These are phyloP conservation scores for Rhizopogon roseolus DNA, from an alignment of 768 basidiomycete species.

Conservation along the genomic window DNA sequence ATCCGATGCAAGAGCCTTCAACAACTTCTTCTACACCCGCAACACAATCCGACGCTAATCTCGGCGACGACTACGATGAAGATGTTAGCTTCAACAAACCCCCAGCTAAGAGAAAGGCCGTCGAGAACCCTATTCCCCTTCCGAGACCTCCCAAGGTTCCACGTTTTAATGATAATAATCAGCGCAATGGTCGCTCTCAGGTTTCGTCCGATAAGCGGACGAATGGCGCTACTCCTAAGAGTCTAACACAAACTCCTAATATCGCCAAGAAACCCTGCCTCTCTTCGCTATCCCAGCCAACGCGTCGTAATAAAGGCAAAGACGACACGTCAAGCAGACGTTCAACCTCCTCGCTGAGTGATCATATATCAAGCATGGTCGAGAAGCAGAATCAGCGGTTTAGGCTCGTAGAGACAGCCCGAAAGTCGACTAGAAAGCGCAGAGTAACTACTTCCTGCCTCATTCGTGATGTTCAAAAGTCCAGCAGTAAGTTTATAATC, in stretches of 20 bases:
- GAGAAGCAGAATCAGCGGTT: conserved; percentile 9
- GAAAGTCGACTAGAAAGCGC: conserved; percentile 4
- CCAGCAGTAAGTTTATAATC: conserved; percentile 1
- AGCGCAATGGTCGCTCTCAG: not conserved
- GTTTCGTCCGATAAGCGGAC: not conserved
- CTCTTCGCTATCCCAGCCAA: not conserved
- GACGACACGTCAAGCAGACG: not conserved
- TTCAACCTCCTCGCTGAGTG: not conserved
- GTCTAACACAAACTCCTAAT: conserved; percentile 7
- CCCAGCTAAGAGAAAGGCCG: conserved; percentile 23
- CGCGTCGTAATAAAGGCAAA: not conserved
- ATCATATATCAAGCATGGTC: not conserved
- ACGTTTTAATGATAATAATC: conserved; percentile 9
- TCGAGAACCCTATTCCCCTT: conserved; percentile 4
- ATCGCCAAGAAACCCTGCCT: not conserved
- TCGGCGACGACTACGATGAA: conserved; percentile 15
- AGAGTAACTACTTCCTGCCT: conserved; percentile 10
- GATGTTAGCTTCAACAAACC: conserved; percentile 8
- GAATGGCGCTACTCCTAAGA: not conserved
- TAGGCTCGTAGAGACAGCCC: conserved; percentile 2
- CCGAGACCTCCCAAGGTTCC: conserved; percentile 14
- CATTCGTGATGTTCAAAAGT: conserved; percentile 13
- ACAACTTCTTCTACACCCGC: conserved; percentile 14
- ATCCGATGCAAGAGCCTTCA: conserved; percentile 13
- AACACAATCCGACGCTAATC: conserved; percentile 11